A percentile compares a stretch with the other conserved stretches of the same genome.
Evolutionary conservation across 345 rosid genomes (phyloP).

Genomic region (Excoecaria agallocha): DNA sequence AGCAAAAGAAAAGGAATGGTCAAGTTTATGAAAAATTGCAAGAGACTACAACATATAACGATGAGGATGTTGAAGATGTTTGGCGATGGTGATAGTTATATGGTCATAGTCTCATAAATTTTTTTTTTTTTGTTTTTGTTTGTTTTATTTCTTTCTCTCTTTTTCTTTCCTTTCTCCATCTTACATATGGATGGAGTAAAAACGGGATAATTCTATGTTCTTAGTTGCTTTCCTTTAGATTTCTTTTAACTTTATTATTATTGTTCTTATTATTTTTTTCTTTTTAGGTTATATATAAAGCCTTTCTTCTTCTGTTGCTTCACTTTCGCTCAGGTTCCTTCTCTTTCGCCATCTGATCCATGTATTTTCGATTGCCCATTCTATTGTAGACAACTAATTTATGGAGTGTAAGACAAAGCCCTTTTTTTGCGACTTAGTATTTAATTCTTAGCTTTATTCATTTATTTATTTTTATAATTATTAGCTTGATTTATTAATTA

Average conservation of each 20-base stretch:
- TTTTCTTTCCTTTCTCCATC: conserved; percentile 16
- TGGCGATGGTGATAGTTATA: conserved; percentile 14
- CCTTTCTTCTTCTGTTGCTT: background rate
- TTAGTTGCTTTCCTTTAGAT: conserved; percentile 13
- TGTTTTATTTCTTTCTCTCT: conserved; percentile 5
- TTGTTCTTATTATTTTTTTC: background rate
- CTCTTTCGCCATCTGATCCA: too few relatives aligned
- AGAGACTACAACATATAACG: background rate
- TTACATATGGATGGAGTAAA: conserved; percentile 35
- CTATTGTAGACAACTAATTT: too few relatives aligned
- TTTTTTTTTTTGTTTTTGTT: conserved; percentile 7
- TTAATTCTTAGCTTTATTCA: too few relatives aligned
- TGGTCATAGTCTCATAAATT: conserved; percentile 9
- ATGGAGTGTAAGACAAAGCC: too few relatives aligned
- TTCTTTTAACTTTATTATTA: conserved; percentile 13
- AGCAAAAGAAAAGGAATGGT: conserved; percentile 13
- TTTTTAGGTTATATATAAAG: background rate
- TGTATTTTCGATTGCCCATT: too few relatives aligned
- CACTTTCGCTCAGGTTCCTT: background rate
- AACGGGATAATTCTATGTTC: conserved; percentile 27
- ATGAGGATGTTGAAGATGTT: conserved; percentile 28
- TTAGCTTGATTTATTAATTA: too few relatives aligned
- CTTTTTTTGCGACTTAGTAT: too few relatives aligned
- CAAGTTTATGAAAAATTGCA: conserved; percentile 28
- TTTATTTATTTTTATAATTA: too few relatives aligned